Evolutionary conservation across 164 flowering plant species (phyloP), one percentile per base, ranked within the genome.

Genomic region (Chloranthus sessilifolius): DNA sequence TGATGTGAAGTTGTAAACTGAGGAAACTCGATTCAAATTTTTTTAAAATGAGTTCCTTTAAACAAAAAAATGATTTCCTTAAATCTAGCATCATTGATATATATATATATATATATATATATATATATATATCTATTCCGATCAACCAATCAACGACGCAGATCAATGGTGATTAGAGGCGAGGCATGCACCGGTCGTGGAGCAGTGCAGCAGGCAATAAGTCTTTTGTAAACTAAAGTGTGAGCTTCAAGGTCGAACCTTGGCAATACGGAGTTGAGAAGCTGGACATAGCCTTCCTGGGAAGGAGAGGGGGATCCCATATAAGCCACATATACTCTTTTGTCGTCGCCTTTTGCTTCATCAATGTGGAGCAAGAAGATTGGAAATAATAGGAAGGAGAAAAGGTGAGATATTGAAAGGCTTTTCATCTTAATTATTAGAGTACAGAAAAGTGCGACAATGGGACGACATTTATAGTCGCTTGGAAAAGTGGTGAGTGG

Each of bases 241-340:
- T 15, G 7, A 4, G 31, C 9, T 12, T n/a, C n/a, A n/a, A n/a
- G 22, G 24, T 27, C 4, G 1, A 23, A 71, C 76, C 74, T 53
- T 64, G 58, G 39, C 3, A 64, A 10, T 23, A 66, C 45, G 9
- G 82, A 67, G 52, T 28, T 44, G 9, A 80, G 61, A 29, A 77
- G 72, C 36, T 66, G 67, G 25, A 62, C 43, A 48, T 71, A 70
- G 22, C 64, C 43, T 15, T 45, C 39, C 22, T 63, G 43, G 1
- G 51, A 29, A 5, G 72, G 50, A 58, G 60, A 1, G 0, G 69
- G 61, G 16, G 74, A 75, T 41, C 87, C 87, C 83, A 78, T 72
- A 56, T 81, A 81, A 8, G 78, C 80, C 14, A 78, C 60, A 48
- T 76, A 81, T 37, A 78, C 56, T 1, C 56, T 67, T 43, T 61